Evolutionary conservation across 805 yeast genomes (phyloP), one percentile per base, ranked within the genome.

Genomic region (Wickerhamiella azyma): DNA sequence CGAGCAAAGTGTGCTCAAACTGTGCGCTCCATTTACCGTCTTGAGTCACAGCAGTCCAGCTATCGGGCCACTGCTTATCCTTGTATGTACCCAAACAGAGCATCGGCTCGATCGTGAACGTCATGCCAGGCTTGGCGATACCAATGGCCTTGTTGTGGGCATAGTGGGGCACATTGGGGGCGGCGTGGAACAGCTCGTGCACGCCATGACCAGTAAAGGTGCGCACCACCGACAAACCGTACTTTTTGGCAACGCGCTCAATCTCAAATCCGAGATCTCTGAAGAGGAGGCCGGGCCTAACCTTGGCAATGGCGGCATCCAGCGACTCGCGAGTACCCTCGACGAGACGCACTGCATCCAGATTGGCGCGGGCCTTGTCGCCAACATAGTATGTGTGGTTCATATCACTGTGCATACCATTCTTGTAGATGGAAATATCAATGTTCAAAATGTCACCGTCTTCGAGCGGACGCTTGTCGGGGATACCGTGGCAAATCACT

Each of bases 31-130:
- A 69, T 58, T 76, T 76, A 46, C 98, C 98, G 60, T 92, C 98
- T 36, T 77, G 78, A 14, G 98, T 92, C 14, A 76, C 75, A 1
- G 94, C 76, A 5, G 98, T 92, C 98, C 98, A 92, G 63, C 85
- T 82, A 63, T 92, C 98, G 2, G 98, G 98, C 98, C 98, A 92
- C 47, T 78, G 69, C 49, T 74, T 65, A 63, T 88, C 97, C 58
- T 75, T 75, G 67, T 75, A 81, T 0, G 81, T 67, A 8, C 98
- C 98, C 53, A 78, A 68, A 60, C 85, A 82, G 54, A 92, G 75
- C 98, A 92, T 92, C 39, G 98, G 98, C 66, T 92, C 98, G 48
- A 92, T 85, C 18, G 98, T 92, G 70, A 92, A 92, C 11, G 84
- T 85, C 81, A 88, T 83, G 18, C 98, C 98, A 18, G 95, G 89